Evolutionary conservation across 2,329 filamentous ascomycete genomes (phyloP).

Genomic region (Scopulariopsis brevicaulis): DNA sequence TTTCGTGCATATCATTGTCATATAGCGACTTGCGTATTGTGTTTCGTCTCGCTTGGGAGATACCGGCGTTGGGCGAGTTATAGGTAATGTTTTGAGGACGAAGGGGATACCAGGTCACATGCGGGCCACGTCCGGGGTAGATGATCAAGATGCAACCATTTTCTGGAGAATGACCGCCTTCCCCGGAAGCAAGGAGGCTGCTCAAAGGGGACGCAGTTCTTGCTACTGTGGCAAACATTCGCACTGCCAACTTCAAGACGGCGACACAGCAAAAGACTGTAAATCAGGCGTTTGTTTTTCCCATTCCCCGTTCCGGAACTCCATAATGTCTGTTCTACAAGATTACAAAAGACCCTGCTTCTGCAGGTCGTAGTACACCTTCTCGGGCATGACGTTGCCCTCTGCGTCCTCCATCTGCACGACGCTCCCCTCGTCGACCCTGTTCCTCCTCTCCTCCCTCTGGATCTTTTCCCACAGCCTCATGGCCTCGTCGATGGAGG

Average conservation of each 20-base stretch:
- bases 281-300: background rate
- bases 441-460: slow-evolving; percentile 68
- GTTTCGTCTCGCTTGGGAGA: background rate
- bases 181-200: too few relatives aligned
- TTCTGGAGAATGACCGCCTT: too few relatives aligned
- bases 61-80: background rate
- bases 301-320: background rate
- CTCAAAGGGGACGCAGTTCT: too few relatives aligned
- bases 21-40: background rate
- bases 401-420: slow-evolving; percentile 98
- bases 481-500: slow-evolving; percentile 77
- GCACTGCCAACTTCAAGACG: too few relatives aligned
- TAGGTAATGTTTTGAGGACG: background rate
- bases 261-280: background rate
- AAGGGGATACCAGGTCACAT: background rate
- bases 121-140: background rate
- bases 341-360: slow-evolving; percentile 73
- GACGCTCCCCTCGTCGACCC: slow-evolving; percentile 67
- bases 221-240: too few relatives aligned
- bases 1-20: background rate
- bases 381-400: slow-evolving; percentile 98
- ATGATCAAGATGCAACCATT: too few relatives aligned
- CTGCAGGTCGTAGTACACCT: slow-evolving; percentile 91
- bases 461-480: slow-evolving; percentile 90
- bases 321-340: background rate